These are phyloP conservation scores for Nicotiana sylvestris DNA, from an alignment of 257 asterid genomes.

Conservation along the genomic window DNA sequence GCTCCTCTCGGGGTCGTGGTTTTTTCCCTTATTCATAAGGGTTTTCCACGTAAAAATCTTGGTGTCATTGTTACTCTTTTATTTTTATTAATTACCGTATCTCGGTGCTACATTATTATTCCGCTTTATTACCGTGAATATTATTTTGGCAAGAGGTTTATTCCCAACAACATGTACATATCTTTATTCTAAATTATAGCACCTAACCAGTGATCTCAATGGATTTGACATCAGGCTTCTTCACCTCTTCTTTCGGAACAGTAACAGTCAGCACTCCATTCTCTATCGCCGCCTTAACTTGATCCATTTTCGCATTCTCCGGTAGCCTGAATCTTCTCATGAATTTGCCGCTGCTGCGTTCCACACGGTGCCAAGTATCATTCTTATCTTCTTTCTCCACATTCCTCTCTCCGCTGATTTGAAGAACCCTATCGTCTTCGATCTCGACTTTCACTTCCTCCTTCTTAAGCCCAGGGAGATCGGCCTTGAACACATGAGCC, in stretches of 20 bases:
- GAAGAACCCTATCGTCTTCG: not conserved
- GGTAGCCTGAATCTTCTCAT: not conserved
- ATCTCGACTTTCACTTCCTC: slow-evolving; percentile 7
- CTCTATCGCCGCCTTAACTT: not conserved
- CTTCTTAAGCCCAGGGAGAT: not conserved
- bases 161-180: not conserved
- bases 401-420: not conserved
- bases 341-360: not conserved
- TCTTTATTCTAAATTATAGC: not conserved
- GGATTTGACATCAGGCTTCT: not conserved
- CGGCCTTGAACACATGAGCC: not conserved
- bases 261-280: not conserved
- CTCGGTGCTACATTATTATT: no score
- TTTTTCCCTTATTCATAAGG: no score
- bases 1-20: no score
- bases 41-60: no score
- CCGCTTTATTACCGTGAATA: no score
- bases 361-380: not conserved
- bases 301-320: not conserved
- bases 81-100: no score
- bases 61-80: no score
- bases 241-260: not conserved
- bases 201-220: not conserved
- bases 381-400: not conserved
- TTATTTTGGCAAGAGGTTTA: no score